Evolutionary conservation across 768 basidiomycete genomes (phyloP).

Genomic region (Pisolithus sp.): DNA sequence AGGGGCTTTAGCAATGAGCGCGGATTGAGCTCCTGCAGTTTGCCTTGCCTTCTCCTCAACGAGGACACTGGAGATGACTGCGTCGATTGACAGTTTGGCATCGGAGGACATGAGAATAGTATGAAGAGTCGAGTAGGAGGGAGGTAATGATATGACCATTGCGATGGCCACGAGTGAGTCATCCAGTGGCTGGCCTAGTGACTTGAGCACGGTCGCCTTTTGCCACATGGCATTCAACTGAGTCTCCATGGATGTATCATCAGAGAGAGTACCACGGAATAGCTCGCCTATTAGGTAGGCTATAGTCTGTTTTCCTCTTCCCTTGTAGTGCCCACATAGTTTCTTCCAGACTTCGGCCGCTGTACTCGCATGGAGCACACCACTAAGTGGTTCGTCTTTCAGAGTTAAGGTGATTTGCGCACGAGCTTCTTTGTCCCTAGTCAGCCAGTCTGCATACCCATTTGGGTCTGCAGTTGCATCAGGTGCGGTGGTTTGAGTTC

Average conservation of each 20-base stretch:
- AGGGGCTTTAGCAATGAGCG: neutral
- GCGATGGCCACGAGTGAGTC: constrained; percentile 16
- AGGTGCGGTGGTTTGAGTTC: neutral
- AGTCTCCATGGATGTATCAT: constrained; percentile 10
- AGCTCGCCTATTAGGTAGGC: constrained; percentile 19
- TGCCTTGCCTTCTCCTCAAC: neutral
- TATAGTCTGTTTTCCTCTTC: constrained; percentile 15
- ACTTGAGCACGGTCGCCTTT: constrained; percentile 8
- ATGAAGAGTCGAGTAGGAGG: constrained; percentile 13
- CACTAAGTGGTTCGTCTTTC: constrained; percentile 16
- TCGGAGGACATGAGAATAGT: constrained; percentile 14
- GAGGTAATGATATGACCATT: constrained; percentile 16
- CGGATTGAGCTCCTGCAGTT: neutral
- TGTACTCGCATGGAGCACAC: constrained; percentile 9
- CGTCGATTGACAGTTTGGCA: neutral
- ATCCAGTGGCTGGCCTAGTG: constrained; percentile 11
- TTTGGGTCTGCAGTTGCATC: neutral
- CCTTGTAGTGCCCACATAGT: constrained; percentile 13
- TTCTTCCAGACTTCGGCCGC: constrained; percentile 16
- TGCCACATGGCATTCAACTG: constrained; percentile 17
- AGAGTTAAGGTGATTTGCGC: constrained; percentile 20
- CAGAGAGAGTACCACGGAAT: constrained; percentile 15
- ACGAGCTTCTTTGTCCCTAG: constrained; percentile 10
- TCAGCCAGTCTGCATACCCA: neutral
- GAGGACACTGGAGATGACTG: neutral